Evolutionary conservation across 768 basidiomycete genomes (phyloP).

Genomic region (Boletus sp.): DNA sequence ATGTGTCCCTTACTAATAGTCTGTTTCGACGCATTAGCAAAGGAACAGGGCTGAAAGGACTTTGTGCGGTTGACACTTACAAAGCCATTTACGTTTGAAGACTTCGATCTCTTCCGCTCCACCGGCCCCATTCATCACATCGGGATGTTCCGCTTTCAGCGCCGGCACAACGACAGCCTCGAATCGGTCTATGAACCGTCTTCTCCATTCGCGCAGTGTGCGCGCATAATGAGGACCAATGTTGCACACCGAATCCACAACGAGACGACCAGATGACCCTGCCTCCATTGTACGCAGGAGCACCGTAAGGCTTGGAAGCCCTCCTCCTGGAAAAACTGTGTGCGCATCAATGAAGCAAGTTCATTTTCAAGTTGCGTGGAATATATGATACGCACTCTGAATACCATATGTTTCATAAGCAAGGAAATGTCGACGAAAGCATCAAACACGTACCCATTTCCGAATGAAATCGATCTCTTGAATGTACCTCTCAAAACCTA

Average conservation of each 20-base stretch:
- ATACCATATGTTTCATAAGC: background rate
- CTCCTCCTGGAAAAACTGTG: background rate
- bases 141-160: background rate
- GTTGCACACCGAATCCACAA: background rate
- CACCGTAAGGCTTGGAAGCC: background rate
- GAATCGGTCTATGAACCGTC: background rate
- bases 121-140: background rate
- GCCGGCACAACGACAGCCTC: background rate
- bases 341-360: background rate
- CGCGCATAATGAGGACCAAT: background rate
- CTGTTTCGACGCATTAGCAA: background rate
- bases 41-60: too few species aligned
- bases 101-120: background rate
- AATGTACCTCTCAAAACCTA: background rate
- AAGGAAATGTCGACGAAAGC: background rate
- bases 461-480: background rate
- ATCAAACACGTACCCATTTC: background rate
- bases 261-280: background rate
- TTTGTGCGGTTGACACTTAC: background rate
- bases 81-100: background rate
- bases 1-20: background rate
- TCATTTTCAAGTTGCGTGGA: background rate
- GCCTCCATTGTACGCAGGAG: background rate
- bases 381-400: background rate
- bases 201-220: too few species aligned